A percentile compares a stretch with the other conserved stretches of the same genome.
Evolutionary conservation across 2,329 filamentous ascomycete species (phyloP).

Genomic region (Trematosphaeria pertusa): DNA sequence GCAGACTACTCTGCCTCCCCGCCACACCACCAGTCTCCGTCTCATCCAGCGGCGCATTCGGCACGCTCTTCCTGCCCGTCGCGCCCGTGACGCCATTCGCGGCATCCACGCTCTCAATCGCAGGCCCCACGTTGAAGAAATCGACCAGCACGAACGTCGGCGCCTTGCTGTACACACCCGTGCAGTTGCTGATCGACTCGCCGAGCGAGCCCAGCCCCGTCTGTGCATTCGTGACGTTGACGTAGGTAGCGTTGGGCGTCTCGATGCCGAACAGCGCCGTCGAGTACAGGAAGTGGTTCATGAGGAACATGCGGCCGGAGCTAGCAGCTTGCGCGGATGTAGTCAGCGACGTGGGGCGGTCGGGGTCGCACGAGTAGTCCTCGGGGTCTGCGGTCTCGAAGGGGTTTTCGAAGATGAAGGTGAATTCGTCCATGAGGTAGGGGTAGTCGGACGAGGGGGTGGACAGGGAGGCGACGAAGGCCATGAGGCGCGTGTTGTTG

Average conservation of each 20-base stretch:
- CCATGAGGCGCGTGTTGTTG: slow-evolving; percentile 69
- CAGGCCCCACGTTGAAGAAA: slow-evolving; percentile 76
- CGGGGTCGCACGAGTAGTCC: slow-evolving; percentile 75
- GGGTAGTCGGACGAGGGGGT: slow-evolving; percentile 50
- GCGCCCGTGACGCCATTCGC: slow-evolving; percentile 65
- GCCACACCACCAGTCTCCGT: slow-evolving; percentile 22
- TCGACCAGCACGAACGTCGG: slow-evolving; percentile 82
- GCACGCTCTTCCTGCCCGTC: slow-evolving; percentile 33
- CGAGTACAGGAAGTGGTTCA: slow-evolving; percentile 82
- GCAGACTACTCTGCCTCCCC: slow-evolving; percentile 25
- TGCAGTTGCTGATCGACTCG: slow-evolving; percentile 43
- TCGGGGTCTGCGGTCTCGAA: slow-evolving; percentile 68
- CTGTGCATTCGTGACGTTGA: slow-evolving; percentile 71
- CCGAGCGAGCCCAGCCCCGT: slow-evolving; percentile 63
- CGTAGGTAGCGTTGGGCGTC: slow-evolving; percentile 53
- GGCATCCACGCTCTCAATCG: slow-evolving; percentile 73
- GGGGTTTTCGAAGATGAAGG: slow-evolving; percentile 74
- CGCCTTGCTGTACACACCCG: slow-evolving; percentile 66
- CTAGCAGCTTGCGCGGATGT: slow-evolving; percentile 58
- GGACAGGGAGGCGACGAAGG: slow-evolving; percentile 67
- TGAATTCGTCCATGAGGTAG: slow-evolving; percentile 70
- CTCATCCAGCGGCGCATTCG: slow-evolving; percentile 21
- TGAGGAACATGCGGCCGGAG: slow-evolving; percentile 69
- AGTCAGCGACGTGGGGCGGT: slow-evolving; percentile 65
- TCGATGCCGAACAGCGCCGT: slow-evolving; percentile 52